Percentiles rank a stretch among this genome's conserved stretches.
These are phyloP conservation scores for Phlyctochytrium bullatum DNA, from an alignment of 192 early-diverging fungal species.

Conservation along the genomic window DNA sequence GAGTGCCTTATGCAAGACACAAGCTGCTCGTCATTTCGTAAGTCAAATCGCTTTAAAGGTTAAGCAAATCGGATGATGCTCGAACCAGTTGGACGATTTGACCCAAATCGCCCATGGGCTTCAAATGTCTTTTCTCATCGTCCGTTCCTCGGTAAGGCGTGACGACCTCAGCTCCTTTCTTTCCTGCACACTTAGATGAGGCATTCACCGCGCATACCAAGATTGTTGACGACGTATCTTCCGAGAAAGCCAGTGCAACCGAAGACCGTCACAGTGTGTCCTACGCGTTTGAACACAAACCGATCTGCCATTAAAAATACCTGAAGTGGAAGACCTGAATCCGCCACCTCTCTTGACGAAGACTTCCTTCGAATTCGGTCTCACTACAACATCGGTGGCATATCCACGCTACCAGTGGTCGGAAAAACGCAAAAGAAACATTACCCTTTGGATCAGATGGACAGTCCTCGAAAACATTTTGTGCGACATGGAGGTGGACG, in stretches of 20 bases:
- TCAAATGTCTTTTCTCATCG: slow-evolving; percentile 84
- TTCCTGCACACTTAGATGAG: slow-evolving; percentile 53
- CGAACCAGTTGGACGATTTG: slow-evolving; percentile 80
- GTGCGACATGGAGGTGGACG: too few relatives aligned
- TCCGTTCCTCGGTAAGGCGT: slow-evolving; percentile 83
- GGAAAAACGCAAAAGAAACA: too few relatives aligned
- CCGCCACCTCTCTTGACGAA: slow-evolving; percentile 39
- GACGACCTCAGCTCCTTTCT: slow-evolving; percentile 87
- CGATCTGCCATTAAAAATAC: too few relatives aligned
- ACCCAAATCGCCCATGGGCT: slow-evolving; percentile 92
- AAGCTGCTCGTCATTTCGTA: slow-evolving; percentile 82
- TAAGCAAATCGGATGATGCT: background rate
- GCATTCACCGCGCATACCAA: slow-evolving; percentile 54
- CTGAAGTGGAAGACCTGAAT: slow-evolving; percentile 34
- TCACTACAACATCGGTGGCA: background rate
- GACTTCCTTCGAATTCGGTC: slow-evolving; percentile 10
- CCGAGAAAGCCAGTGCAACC: slow-evolving; percentile 96
- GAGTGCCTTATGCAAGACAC: slow-evolving; percentile 85
- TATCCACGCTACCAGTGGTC: too few relatives aligned
- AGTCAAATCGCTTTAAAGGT: slow-evolving; percentile 63
- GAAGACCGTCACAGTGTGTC: slow-evolving; percentile 91
- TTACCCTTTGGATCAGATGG: too few relatives aligned
- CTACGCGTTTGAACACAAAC: slow-evolving; percentile 35
- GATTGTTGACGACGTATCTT: slow-evolving; percentile 87
- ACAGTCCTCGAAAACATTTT: too few relatives aligned